phyloP scores from a whole-genome alignment of 306 rosid species.

The Prunus davidiana region DNA sequence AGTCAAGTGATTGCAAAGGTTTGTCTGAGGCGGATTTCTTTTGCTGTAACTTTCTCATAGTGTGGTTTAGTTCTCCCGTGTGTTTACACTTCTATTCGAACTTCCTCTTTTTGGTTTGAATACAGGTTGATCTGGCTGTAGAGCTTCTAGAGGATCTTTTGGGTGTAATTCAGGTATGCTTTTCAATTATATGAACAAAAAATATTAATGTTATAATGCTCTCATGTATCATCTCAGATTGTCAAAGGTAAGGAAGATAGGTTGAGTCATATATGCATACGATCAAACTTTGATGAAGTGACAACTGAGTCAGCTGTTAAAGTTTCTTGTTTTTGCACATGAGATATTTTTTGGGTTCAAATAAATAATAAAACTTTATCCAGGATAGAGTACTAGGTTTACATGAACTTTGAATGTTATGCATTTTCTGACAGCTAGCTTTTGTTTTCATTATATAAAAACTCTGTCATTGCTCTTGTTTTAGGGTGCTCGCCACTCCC shows the following conservation, averaged over 20 bases:
- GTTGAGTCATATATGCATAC: not conserved
- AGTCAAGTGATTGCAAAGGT: constrained; percentile 87
- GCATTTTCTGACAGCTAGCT: constrained; percentile 7
- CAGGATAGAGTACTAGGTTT: not conserved
- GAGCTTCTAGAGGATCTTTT: constrained; percentile 95
- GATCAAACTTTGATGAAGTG: constrained; percentile 8
- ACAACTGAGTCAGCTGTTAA: not conserved
- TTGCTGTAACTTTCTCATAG: constrained; percentile 1
- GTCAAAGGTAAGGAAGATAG: not conserved
- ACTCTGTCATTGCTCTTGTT: constrained; percentile 17
- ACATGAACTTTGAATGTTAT: not conserved
- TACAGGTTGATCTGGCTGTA: constrained; percentile 80
- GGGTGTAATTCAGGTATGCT: constrained; percentile 75
- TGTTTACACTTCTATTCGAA: not conserved
- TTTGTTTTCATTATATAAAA: not conserved
- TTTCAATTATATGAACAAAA: not conserved
- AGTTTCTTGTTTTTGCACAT: not conserved
- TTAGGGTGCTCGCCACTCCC: constrained; percentile 63
- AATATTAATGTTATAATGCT: not conserved
- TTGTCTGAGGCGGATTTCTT: constrained; percentile 21
- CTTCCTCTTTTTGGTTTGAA: constrained; percentile 17
- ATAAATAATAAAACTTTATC: not conserved
- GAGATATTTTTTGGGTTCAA: not conserved
- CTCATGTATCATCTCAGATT: constrained; percentile 5
- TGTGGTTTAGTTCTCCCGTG: not conserved